Conservation (phyloP, 495 filamentous ascomycete species). For the Filosporella fistucella region DNA sequence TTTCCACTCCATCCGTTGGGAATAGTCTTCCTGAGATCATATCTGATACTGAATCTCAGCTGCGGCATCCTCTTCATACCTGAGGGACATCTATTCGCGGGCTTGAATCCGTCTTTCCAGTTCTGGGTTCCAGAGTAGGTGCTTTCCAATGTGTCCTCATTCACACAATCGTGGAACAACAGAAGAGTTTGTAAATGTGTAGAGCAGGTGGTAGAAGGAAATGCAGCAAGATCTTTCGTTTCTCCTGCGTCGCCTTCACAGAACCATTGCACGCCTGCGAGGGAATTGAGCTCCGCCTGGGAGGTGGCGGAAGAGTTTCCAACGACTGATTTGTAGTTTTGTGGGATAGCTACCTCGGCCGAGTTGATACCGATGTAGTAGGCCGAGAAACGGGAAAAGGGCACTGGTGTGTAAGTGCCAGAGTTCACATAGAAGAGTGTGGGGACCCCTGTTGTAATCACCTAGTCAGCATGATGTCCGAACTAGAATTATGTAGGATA, state of each 20-base stretch:
- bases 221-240: slow-evolving; percentile 6
- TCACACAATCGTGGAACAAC: slow-evolving; percentile 31
- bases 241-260: slow-evolving; percentile 19
- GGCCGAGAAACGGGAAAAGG: slow-evolving; percentile 19
- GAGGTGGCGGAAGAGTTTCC: slow-evolving; percentile 18
- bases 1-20: slow-evolving; percentile 24
- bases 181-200: slow-evolving; percentile 46
- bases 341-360: slow-evolving; percentile 23
- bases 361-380: slow-evolving; percentile 21
- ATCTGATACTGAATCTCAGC: slow-evolving; percentile 28
- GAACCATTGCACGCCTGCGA: slow-evolving; percentile 25
- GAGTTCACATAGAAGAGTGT: slow-evolving; percentile 20
- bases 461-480: background rate
- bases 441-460: slow-evolving; percentile 18
- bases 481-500: background rate
- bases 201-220: slow-evolving; percentile 44
- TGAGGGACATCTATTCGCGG: slow-evolving; percentile 20
- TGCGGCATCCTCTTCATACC: slow-evolving; percentile 25
- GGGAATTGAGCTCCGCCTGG: too few species aligned
- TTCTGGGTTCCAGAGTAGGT: too few species aligned
- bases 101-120: too few species aligned
- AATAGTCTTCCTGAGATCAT: slow-evolving; percentile 26
- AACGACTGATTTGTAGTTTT: slow-evolving; percentile 24
- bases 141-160: slow-evolving; percentile 19
- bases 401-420: slow-evolving; percentile 18